A percentile compares a stretch with the other conserved stretches of the same genome.
These are phyloP conservation scores for Salix caprea DNA, from an alignment of 345 rosid species.

Conservation along the genomic window DNA sequence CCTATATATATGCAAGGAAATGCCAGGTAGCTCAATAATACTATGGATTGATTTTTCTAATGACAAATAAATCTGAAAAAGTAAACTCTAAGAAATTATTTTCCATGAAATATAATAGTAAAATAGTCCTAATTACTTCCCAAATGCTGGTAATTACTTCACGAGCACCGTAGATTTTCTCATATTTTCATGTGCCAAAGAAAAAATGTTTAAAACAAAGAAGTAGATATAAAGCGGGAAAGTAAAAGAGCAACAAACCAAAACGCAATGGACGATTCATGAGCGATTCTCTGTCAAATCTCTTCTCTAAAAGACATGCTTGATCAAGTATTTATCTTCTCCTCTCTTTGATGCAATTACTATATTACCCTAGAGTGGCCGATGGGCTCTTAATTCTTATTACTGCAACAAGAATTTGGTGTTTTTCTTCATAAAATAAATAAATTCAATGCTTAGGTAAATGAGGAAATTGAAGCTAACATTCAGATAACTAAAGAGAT, in stretches of 20 bases:
- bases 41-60: no score
- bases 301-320: constrained; percentile 71
- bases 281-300: constrained; percentile 67
- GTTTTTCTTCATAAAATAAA: neutral
- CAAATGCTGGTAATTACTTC: no score
- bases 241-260: neutral
- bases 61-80: no score
- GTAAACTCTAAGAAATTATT: no score
- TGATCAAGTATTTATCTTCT: constrained; percentile 51
- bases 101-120: no score
- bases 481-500: constrained; percentile 59
- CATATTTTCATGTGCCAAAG: no score
- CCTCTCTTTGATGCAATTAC: neutral
- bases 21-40: no score
- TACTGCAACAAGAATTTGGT: no score
- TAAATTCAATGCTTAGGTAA: constrained; percentile 37
- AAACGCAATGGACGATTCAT: constrained; percentile 62
- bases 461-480: constrained; percentile 68
- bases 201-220: no score
- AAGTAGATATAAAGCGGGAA: constrained; percentile 11
- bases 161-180: no score
- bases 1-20: no score
- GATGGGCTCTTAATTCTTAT: neutral
- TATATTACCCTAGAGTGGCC: neutral
- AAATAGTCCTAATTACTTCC: no score